Conservation (phyloP, 257 asterid species). For the Lantana camara region DNA sequence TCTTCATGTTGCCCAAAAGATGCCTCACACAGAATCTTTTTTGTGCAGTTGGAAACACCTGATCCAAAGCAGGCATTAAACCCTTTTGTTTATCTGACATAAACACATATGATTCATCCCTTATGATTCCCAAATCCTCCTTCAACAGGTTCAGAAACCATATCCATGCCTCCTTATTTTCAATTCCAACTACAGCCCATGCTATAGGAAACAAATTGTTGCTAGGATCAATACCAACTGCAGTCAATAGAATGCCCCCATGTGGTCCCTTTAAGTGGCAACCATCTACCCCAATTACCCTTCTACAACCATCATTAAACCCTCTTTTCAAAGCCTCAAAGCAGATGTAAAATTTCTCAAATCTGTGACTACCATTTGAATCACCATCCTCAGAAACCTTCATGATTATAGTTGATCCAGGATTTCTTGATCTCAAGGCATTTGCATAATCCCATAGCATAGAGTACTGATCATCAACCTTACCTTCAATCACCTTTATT, state of each 20-base stretch:
- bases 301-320: not conserved
- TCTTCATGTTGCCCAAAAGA: too few species aligned
- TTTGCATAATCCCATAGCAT: not conserved
- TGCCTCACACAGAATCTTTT: not conserved
- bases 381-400: too few species aligned
- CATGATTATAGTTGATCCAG: not conserved
- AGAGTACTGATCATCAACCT: not conserved
- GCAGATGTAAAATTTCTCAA: too few species aligned
- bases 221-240: not conserved
- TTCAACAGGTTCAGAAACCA: not conserved
- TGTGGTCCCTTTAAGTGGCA: not conserved
- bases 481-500: not conserved
- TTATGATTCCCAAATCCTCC: not conserved
- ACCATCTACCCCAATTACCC: not conserved
- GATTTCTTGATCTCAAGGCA: not conserved
- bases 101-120: too few species aligned
- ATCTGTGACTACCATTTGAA: too few species aligned
- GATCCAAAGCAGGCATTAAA: not conserved
- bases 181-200: not conserved
- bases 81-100: not conserved
- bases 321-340: too few species aligned
- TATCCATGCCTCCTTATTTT: not conserved
- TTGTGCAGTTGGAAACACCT: not conserved
- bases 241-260: not conserved
- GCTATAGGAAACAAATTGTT: not conserved